phyloP scores from a whole-genome alignment of 208 protist genomes.

The Acanthamoeba royreba region DNA sequence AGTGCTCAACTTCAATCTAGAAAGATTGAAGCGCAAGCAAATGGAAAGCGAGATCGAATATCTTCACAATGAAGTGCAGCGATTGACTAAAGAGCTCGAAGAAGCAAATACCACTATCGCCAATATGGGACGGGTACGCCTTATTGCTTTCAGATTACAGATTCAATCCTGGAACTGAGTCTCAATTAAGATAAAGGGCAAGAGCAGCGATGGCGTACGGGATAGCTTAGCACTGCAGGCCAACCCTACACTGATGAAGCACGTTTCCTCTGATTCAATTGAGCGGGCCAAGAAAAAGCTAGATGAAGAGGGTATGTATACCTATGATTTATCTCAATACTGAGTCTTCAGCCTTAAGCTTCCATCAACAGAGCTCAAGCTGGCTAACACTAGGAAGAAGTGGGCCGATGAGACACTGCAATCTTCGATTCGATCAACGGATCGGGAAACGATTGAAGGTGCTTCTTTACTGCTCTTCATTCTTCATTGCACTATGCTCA shows the following conservation, averaged over 20 bases:
- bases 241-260: background rate
- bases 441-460: background rate
- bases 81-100: background rate
- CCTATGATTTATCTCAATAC: background rate
- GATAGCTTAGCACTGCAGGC: background rate
- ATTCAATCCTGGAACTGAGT: background rate
- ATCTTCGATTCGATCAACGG: background rate
- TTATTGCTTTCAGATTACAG: background rate
- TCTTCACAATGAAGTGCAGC: slow-evolving; percentile 12
- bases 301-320: background rate
- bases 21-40: background rate
- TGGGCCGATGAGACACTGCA: background rate
- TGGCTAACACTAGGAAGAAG: background rate
- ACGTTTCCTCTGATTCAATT: background rate
- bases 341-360: background rate
- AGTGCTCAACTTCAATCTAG: slow-evolving; percentile 35
- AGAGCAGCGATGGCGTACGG: background rate
- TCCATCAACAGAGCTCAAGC: background rate
- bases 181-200: background rate
- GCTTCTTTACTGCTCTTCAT: background rate
- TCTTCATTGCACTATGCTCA: background rate
- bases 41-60: slow-evolving; percentile 43
- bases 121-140: background rate
- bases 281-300: background rate
- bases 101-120: background rate